phyloP scores from a whole-genome alignment of 2,329 filamentous ascomycete genomes.

The Xylariaceae sp. region DNA sequence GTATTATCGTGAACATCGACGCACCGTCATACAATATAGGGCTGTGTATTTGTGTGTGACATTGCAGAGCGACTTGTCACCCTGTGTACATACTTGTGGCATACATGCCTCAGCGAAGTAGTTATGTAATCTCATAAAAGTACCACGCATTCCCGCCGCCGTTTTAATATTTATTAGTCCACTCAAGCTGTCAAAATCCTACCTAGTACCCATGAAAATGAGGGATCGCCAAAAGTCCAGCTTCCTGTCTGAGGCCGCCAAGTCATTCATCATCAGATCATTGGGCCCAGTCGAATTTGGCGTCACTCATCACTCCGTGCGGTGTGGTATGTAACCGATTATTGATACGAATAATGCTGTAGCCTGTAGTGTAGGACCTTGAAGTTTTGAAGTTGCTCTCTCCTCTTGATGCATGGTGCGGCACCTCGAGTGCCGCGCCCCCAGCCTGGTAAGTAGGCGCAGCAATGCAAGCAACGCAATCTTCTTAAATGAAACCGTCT shows the following conservation, averaged over 20 bases:
- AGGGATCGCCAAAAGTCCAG: not conserved
- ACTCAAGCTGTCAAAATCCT: constrained; percentile 2
- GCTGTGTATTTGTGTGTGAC: constrained; percentile 11
- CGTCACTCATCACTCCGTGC: constrained; percentile 2
- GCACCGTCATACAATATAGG: constrained; percentile 12
- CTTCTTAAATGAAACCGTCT: constrained; percentile 16
- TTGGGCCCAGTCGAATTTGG: not conserved
- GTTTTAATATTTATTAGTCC: constrained; percentile 5
- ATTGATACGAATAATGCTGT: no score
- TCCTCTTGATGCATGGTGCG: not conserved
- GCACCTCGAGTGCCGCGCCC: not conserved
- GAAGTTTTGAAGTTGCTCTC: not conserved
- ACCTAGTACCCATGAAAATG: no score
- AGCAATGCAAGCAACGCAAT: constrained; percentile 19
- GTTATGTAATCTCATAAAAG: constrained; percentile 24
- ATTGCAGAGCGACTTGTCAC: constrained; percentile 9
- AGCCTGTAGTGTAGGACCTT: no score
- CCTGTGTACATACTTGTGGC: not conserved
- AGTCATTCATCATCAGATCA: constrained; percentile 1
- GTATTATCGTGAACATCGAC: not conserved
- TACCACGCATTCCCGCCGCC: constrained; percentile 24
- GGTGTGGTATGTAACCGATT: not conserved
- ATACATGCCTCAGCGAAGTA: constrained; percentile 1
- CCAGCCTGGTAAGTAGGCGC: constrained; percentile 12
- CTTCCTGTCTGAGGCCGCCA: not conserved